A percentile compares a stretch with the other conserved stretches of the same genome.
Conservation (phyloP, 208 protist species). For the Wallacemonas sp. region DNA sequence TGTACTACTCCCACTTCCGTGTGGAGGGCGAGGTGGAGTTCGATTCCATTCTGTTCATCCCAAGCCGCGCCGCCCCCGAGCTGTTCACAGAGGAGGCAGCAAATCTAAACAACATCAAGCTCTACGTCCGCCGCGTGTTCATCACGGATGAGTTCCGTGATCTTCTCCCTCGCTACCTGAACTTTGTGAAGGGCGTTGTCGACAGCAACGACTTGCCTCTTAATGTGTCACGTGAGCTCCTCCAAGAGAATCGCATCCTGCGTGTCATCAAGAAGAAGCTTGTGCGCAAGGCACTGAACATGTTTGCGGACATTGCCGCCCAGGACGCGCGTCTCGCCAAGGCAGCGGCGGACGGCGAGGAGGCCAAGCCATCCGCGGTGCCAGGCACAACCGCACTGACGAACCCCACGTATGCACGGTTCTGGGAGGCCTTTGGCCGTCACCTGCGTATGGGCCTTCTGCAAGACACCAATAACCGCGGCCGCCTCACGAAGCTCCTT, state of each 20-base stretch:
- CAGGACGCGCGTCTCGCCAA: conserved; percentile 58
- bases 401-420: conserved; percentile 87
- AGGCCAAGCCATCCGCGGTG: conserved; percentile 7
- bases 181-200: conserved; percentile 97
- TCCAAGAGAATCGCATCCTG: conserved; percentile 97
- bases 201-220: conserved; percentile 99
- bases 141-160: conserved; percentile 98
- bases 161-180: conserved; percentile 93
- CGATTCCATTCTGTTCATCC: conserved; percentile 97
- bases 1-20: conserved; percentile 97
- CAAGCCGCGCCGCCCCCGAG: conserved; percentile 82
- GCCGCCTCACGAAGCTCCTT: conserved; percentile 96
- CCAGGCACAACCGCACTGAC: conserved; percentile 39
- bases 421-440: conserved; percentile 96
- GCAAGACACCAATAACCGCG: conserved; percentile 96
- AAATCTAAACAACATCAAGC: conserved; percentile 85
- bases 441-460: conserved; percentile 98
- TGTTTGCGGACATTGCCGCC: conserved; percentile 93
- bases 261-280: conserved; percentile 98
- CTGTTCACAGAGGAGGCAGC: conserved; percentile 84
- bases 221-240: conserved; percentile 99
- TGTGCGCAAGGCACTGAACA: conserved; percentile 91
- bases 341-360: conserved; percentile 29
- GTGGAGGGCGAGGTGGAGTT: conserved; percentile 98
- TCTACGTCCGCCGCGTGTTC: conserved; percentile 99